Evolutionary conservation across 345 rosid genomes (phyloP).

Genomic region (Geranium brycei): DNA sequence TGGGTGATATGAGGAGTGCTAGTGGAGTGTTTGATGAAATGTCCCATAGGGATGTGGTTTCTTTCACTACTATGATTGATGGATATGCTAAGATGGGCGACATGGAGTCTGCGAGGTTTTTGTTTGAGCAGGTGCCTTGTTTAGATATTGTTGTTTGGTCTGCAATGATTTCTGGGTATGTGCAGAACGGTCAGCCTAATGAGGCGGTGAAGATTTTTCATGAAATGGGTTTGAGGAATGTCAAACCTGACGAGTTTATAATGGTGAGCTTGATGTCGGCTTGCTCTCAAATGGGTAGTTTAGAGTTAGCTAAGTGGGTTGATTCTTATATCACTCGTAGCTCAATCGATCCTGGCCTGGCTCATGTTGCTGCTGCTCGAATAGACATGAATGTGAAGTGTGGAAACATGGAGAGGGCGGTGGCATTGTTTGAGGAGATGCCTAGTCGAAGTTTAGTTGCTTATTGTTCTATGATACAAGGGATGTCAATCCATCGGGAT

Average conservation of each 20-base stretch:
- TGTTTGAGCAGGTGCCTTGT: conserved; percentile 36
- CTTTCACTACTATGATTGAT: conserved; percentile 34
- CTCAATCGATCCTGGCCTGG: conserved; percentile 23
- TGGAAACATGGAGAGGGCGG: conserved; percentile 54
- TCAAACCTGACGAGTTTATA: conserved; percentile 49
- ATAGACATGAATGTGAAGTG: conserved; percentile 77
- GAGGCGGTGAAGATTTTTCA: conserved; percentile 35
- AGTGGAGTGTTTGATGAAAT: conserved; percentile 28
- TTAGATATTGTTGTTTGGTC: conserved; percentile 47
- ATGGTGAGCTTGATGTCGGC: conserved; percentile 59
- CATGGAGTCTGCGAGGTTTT: conserved; percentile 31
- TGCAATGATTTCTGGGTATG: conserved; percentile 52
- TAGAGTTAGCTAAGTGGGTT: conserved; percentile 44
- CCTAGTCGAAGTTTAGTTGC: conserved; percentile 34
- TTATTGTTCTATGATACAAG: conserved; percentile 61
- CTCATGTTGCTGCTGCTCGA: conserved; percentile 47
- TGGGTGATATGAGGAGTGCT: conserved; percentile 33
- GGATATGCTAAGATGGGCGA: conserved; percentile 37
- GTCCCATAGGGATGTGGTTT: conserved; percentile 23
- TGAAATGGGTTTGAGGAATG: conserved; percentile 22
- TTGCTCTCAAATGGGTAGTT: conserved; percentile 52
- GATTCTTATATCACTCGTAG: conserved; percentile 35
- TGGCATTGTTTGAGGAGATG: conserved; percentile 37
- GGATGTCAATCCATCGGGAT: conserved; percentile 44
- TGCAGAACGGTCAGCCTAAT: conserved; percentile 41